A percentile compares a stretch with the other conserved stretches of the same genome.
These are phyloP conservation scores for Oryza brachyantha DNA, from an alignment of 176 grass and related monocot species.

Conservation along the genomic window DNA sequence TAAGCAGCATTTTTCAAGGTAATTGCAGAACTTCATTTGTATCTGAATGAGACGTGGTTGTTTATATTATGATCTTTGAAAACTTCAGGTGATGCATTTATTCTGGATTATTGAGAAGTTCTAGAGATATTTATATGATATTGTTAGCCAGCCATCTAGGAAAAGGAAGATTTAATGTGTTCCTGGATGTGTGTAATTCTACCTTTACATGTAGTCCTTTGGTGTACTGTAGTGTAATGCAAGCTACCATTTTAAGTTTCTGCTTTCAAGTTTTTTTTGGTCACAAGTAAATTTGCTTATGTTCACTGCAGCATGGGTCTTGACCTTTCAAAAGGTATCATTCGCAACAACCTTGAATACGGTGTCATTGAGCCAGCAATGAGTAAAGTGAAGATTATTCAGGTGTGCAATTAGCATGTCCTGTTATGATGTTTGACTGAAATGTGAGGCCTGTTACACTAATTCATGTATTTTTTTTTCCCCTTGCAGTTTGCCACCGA, in stretches of 20 bases:
- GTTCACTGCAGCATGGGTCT: constrained; percentile 69
- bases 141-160: not conserved
- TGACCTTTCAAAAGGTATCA: constrained; percentile 74
- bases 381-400: constrained; percentile 97
- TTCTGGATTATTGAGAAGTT: not conserved
- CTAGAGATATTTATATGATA: not conserved
- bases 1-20: constrained; percentile 93
- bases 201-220: no score
- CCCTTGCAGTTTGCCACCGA: constrained; percentile 77
- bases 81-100: not conserved
- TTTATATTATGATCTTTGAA: not conserved
- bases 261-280: not conserved
- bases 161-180: not conserved
- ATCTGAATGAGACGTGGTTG: not conserved
- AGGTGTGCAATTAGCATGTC: constrained; percentile 13
- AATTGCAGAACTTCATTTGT: not conserved
- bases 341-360: constrained; percentile 80
- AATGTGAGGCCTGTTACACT: not conserved
- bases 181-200: not conserved
- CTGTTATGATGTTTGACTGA: not conserved
- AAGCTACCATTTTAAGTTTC: not conserved
- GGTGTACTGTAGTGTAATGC: not conserved
- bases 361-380: constrained; percentile 96
- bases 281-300: not conserved
- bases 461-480: not conserved